These are phyloP conservation scores for Echites panduratus DNA, from an alignment of 257 asterid species.

Conservation along the genomic window DNA sequence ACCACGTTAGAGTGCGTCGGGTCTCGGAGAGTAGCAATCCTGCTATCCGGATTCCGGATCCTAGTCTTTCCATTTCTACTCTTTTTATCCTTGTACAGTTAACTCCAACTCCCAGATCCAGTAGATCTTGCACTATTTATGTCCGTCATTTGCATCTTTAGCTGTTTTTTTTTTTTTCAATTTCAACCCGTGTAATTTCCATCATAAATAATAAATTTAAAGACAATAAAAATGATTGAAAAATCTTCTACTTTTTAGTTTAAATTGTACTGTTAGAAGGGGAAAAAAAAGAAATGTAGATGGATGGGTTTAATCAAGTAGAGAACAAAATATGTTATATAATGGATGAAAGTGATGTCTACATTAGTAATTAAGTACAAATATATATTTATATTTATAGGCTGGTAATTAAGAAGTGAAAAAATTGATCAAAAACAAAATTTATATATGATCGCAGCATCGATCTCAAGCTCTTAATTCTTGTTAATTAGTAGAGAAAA, in stretches of 20 bases:
- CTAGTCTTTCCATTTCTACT: neutral
- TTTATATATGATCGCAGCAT: neutral
- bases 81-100: neutral
- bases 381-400: neutral
- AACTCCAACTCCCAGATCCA: neutral
- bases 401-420: neutral
- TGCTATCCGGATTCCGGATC: neutral
- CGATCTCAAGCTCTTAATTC: neutral
- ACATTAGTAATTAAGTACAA: neutral
- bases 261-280: neutral
- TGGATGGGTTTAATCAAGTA: neutral
- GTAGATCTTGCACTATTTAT: neutral
- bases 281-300: neutral
- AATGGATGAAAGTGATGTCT: neutral
- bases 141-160: neutral
- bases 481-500: neutral
- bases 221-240: too few species aligned
- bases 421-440: neutral
- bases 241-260: too few species aligned
- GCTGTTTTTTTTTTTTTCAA: neutral
- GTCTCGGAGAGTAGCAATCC: neutral
- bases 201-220: neutral
- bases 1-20: constrained; percentile 44
- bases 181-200: neutral
- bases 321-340: neutral